Evolutionary conservation across 306 rosid species (phyloP).

Genomic region (Cucurbita maxima): DNA sequence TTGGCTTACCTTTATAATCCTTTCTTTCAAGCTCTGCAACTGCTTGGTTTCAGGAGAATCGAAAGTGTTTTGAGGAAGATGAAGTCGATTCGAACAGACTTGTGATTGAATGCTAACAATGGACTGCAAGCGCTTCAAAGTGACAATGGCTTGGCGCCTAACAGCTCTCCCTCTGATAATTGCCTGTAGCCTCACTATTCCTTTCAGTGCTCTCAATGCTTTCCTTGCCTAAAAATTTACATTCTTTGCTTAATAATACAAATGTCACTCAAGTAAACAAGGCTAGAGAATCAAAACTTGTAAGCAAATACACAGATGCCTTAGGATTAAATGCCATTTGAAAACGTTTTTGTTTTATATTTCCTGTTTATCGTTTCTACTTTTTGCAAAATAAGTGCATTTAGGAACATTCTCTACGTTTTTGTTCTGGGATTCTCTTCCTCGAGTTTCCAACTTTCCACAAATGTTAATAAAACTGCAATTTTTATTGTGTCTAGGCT

Average conservation of each 20-base stretch:
- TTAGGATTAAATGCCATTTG: background rate
- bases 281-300: background rate
- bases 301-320: background rate
- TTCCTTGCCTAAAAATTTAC: slow-evolving; percentile 54
- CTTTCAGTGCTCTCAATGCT: slow-evolving; percentile 80
- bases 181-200: slow-evolving; percentile 94
- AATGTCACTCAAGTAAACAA: background rate
- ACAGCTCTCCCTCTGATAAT: slow-evolving; percentile 83
- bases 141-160: slow-evolving; percentile 73
- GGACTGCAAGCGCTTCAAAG: slow-evolving; percentile 80
- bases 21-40: slow-evolving; percentile 37
- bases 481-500: background rate
- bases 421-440: background rate
- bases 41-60: slow-evolving; percentile 24
- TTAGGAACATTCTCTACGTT: background rate
- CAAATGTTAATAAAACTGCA: background rate
- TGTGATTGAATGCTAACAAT: slow-evolving; percentile 66
- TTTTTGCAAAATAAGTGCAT: background rate
- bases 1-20: slow-evolving; percentile 36
- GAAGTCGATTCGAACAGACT: slow-evolving; percentile 50
- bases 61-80: slow-evolving; percentile 27
- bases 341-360: background rate
- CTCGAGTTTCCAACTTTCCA: background rate
- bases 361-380: background rate
- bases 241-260: background rate